These are phyloP conservation scores for Sphagnum magellanicum DNA, from an alignment of 228 moss, liverwort and hornwort species.

Conservation along the genomic window DNA sequence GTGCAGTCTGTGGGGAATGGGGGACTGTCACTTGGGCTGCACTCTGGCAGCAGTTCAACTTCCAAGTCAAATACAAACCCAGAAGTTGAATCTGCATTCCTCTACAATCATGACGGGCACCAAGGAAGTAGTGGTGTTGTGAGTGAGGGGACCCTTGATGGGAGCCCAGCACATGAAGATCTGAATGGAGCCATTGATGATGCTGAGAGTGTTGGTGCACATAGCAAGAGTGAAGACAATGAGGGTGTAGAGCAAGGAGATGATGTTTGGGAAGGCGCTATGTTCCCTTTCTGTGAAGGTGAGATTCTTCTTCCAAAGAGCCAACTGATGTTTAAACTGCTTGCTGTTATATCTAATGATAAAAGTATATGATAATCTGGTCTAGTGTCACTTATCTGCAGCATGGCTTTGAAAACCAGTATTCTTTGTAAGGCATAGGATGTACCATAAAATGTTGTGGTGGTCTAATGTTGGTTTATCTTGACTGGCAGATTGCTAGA, in stretches of 20 bases:
- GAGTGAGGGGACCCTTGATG: conserved; percentile 21
- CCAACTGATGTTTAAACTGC: no score
- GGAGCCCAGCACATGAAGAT: conserved; percentile 21
- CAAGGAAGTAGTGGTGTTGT: conserved; percentile 23
- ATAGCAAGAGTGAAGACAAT: conserved; percentile 78
- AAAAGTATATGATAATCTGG: no score
- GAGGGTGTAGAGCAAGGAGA: conserved; percentile 58
- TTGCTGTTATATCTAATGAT: no score
- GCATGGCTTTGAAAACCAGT: no score
- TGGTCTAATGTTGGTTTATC: background rate
- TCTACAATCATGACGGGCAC: conserved; percentile 24
- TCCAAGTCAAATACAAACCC: conserved; percentile 20
- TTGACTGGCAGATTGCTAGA: conserved; percentile 42
- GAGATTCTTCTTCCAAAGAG: conserved; percentile 20
- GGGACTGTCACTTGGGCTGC: conserved; percentile 17
- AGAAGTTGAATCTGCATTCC: conserved; percentile 35
- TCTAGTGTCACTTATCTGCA: no score
- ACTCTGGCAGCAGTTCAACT: conserved; percentile 14
- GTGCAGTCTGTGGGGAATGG: conserved; percentile 7
- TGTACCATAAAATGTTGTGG: no score
- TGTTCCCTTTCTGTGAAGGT: conserved; percentile 90
- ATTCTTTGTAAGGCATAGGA: no score
- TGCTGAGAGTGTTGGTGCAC: conserved; percentile 63
- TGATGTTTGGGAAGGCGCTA: conserved; percentile 85
- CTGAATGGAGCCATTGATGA: conserved; percentile 38